phyloP scores from a whole-genome alignment of 768 basidiomycete genomes.

The Xerocomellus amylosporus region DNA sequence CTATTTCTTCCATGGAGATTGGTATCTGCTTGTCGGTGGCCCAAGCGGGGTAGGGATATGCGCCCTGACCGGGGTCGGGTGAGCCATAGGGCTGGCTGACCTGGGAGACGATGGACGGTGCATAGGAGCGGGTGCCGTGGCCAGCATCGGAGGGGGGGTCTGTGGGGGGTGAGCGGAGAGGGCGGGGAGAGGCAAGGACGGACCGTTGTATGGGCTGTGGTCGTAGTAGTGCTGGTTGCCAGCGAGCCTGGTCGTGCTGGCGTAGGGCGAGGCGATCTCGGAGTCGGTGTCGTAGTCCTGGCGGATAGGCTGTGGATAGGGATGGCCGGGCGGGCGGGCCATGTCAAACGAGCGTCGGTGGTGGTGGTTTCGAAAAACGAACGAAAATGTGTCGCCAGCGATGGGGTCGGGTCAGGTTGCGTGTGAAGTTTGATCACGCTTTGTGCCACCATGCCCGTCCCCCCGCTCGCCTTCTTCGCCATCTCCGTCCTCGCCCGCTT shows the following conservation, averaged over 20 bases:
- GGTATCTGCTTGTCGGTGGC: slow-evolving; percentile 89
- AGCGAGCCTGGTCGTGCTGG: slow-evolving; percentile 56
- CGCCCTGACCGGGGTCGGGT: slow-evolving; percentile 52
- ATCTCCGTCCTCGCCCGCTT: slow-evolving; percentile 41
- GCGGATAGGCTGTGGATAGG: slow-evolving; percentile 31
- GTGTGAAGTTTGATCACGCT: slow-evolving; percentile 12
- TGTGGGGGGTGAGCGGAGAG: not conserved
- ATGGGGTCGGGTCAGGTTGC: slow-evolving; percentile 7
- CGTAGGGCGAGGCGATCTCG: slow-evolving; percentile 53
- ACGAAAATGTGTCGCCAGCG: slow-evolving; percentile 23
- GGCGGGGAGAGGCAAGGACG: not conserved
- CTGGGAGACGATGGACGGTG: slow-evolving; percentile 60
- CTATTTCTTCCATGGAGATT: slow-evolving; percentile 96
- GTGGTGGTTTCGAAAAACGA: slow-evolving; percentile 2
- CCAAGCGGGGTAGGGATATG: slow-evolving; percentile 94
- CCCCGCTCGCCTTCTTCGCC: slow-evolving; percentile 55
- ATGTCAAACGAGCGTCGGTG: slow-evolving; percentile 29
- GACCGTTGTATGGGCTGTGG: slow-evolving; percentile 23
- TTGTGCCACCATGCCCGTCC: slow-evolving; percentile 27
- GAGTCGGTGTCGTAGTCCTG: slow-evolving; percentile 48
- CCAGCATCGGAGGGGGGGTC: slow-evolving; percentile 32
- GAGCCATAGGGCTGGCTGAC: slow-evolving; percentile 55
- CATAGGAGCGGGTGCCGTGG: slow-evolving; percentile 43
- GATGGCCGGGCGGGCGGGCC: slow-evolving; percentile 41
- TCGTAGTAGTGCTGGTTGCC: slow-evolving; percentile 39